Evolutionary conservation across 2,329 filamentous ascomycete genomes (phyloP).

Genomic region (Alternaria gaisen): DNA sequence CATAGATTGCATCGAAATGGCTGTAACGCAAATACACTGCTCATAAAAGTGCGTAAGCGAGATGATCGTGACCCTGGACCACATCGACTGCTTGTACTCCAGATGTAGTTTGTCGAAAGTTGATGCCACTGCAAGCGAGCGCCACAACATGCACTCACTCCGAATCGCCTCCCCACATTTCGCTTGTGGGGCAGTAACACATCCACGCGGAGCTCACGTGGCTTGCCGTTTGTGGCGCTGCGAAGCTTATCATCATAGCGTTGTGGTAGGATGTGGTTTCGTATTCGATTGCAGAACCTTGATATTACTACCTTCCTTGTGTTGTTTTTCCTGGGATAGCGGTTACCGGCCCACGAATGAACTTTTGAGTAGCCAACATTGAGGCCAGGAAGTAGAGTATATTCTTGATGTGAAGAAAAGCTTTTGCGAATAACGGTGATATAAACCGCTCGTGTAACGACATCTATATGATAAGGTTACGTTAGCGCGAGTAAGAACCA

Average conservation of each 20-base stretch:
- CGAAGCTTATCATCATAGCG: neutral
- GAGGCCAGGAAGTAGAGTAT: neutral
- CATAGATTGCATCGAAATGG: neutral
- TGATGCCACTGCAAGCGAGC: neutral
- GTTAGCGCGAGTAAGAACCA: neutral
- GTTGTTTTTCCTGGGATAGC: neutral
- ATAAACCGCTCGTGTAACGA: neutral
- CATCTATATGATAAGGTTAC: neutral
- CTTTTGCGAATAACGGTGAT: neutral
- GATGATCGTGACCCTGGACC: neutral
- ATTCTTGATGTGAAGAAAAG: too few species aligned
- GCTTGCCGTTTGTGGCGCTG: slow-evolving; percentile 1
- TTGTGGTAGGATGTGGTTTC: neutral
- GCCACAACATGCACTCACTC: slow-evolving; percentile 8
- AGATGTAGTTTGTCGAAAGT: neutral
- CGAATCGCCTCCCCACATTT: slow-evolving; percentile 20
- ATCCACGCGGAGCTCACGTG: slow-evolving; percentile 7
- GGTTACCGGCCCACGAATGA: neutral
- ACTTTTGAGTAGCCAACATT: neutral
- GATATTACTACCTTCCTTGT: neutral
- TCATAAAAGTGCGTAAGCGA: neutral
- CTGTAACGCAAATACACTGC: neutral
- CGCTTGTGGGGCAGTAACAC: slow-evolving; percentile 12
- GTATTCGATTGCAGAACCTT: neutral
- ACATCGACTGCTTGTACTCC: neutral